phyloP scores from a whole-genome alignment of 139 green algal species.

The Yamagishiella unicocca region DNA sequence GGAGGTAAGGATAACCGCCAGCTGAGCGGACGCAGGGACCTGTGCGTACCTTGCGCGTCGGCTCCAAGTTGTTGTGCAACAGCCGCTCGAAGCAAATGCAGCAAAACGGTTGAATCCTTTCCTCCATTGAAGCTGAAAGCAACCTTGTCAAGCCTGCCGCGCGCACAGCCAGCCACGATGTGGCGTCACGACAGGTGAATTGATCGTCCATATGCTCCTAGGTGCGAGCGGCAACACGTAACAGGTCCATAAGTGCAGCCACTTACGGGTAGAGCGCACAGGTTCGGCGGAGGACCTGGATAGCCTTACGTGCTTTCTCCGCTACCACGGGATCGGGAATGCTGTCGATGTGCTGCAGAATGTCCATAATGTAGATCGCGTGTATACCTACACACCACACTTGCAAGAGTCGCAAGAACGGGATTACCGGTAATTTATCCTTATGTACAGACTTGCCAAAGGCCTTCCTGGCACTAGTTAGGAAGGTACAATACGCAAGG shows the following conservation, averaged over 20 bases:
- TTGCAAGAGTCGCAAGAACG: too few relatives aligned
- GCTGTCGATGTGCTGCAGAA: neutral
- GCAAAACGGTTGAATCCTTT: constrained; percentile 95
- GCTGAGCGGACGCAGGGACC: too few relatives aligned
- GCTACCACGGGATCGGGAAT: constrained; percentile 47
- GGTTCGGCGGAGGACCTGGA: constrained; percentile 44
- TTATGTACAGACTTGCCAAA: too few relatives aligned
- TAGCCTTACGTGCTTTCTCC: constrained; percentile 48
- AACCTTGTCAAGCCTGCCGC: constrained; percentile 65
- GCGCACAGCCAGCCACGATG: neutral
- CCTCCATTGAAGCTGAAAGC: constrained; percentile 96
- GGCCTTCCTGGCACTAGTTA: too few relatives aligned
- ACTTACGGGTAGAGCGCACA: constrained; percentile 56
- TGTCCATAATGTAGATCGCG: neutral
- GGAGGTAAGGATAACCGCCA: too few relatives aligned
- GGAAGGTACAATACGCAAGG: too few relatives aligned
- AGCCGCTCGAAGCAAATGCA: constrained; percentile 85
- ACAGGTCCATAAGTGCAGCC: neutral
- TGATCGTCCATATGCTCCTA: too few relatives aligned
- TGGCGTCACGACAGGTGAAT: too few relatives aligned
- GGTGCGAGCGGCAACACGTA: too few relatives aligned
- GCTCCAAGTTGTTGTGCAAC: neutral
- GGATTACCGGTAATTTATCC: neutral
- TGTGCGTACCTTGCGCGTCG: neutral
- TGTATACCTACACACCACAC: too few relatives aligned